Percentiles rank a stretch among this genome's conserved stretches.
These are phyloP conservation scores for Alternaria burnsii DNA, from an alignment of 2,329 filamentous ascomycete species.

Conservation along the genomic window DNA sequence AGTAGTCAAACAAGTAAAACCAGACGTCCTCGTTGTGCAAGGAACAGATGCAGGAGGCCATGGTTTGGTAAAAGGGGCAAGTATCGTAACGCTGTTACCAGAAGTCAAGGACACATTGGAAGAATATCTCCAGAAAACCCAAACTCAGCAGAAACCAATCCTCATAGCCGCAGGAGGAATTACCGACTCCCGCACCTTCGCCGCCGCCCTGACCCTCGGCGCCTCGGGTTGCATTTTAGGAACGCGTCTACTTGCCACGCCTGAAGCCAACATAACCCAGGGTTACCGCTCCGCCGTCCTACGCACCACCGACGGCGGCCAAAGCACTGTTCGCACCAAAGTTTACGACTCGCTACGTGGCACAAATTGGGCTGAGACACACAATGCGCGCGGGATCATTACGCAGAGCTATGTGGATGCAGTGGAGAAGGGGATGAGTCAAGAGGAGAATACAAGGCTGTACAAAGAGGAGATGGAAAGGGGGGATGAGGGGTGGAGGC, in stretches of 20 bases:
- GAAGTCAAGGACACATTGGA: constrained; percentile 62
- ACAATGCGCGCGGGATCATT: constrained; percentile 66
- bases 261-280: constrained; percentile 57
- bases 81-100: constrained; percentile 65
- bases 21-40: constrained; percentile 69
- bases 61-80: constrained; percentile 63
- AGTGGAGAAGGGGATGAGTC: constrained; percentile 46
- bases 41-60: constrained; percentile 72
- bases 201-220: constrained; percentile 65
- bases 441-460: constrained; percentile 56
- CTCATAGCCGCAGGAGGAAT: constrained; percentile 70
- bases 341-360: constrained; percentile 64
- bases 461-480: constrained; percentile 60
- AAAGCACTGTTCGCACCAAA: constrained; percentile 59
- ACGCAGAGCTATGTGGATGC: constrained; percentile 62
- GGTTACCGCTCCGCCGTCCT: constrained; percentile 61
- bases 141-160: constrained; percentile 29
- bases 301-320: constrained; percentile 59
- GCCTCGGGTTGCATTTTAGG: constrained; percentile 66
- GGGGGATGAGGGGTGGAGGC: constrained; percentile 63
- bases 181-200: constrained; percentile 63
- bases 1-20: constrained; percentile 56
- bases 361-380: constrained; percentile 66
- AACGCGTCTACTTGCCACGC: constrained; percentile 67
- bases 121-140: neutral